phyloP scores from a whole-genome alignment of 2,329 filamentous ascomycete genomes.

The Akanthomyces lecanii region DNA sequence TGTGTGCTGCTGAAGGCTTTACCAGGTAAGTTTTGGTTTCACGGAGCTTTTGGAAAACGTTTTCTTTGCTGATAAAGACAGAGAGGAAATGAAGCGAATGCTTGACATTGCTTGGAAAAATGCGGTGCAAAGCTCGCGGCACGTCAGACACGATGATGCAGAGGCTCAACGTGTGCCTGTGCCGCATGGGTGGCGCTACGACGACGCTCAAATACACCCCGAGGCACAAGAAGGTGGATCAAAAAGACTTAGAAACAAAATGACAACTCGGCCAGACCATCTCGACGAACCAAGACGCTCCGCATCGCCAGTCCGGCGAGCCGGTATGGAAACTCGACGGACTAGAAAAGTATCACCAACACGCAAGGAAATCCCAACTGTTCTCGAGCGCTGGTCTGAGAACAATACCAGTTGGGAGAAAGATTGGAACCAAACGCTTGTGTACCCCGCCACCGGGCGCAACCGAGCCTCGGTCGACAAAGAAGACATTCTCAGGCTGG shows the following conservation, averaged over 20 bases:
- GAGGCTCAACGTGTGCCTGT: background rate
- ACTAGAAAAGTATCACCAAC: conserved; percentile 24
- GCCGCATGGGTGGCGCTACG: background rate
- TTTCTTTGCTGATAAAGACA: background rate
- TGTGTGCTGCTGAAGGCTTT: background rate
- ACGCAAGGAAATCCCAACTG: conserved; percentile 13
- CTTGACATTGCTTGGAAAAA: background rate
- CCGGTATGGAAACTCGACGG: conserved; percentile 23
- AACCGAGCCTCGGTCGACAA: conserved; percentile 63
- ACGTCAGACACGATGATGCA: background rate
- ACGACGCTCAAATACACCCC: background rate
- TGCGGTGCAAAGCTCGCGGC: background rate
- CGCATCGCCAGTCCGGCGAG: conserved; percentile 4
- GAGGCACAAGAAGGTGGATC: background rate
- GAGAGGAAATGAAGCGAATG: conserved; percentile 8
- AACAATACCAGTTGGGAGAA: conserved; percentile 48
- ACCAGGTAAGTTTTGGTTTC: background rate
- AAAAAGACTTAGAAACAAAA: conserved; percentile 27
- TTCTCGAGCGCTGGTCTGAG: conserved; percentile 44
- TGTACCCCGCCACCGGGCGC: conserved; percentile 56
- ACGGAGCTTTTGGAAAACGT: background rate
- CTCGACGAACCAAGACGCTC: background rate
- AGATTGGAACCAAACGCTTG: conserved; percentile 54
- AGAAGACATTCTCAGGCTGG: conserved; percentile 70
- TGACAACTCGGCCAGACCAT: conserved; percentile 17